Conservation (phyloP, 163 green algal genomes). For the Volvox carteri region DNA sequence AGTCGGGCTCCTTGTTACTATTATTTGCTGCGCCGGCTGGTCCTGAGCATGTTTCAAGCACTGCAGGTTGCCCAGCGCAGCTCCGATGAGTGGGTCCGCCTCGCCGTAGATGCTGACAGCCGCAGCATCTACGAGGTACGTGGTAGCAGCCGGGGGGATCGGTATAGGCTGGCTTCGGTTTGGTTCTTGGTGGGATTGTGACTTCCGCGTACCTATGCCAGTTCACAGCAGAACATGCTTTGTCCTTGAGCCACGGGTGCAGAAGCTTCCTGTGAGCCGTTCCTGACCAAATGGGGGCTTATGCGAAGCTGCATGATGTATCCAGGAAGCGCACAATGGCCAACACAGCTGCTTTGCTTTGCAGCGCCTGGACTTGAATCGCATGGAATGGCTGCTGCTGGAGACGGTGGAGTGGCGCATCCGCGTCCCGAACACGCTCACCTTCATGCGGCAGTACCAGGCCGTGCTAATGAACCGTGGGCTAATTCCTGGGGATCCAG, state of each 20-base stretch:
- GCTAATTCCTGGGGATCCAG: background rate
- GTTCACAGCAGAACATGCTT: too few species aligned
- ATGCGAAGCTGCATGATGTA: too few species aligned
- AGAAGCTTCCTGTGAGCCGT: too few species aligned
- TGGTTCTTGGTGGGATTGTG: too few species aligned
- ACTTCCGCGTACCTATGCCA: too few species aligned
- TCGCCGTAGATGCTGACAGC: background rate
- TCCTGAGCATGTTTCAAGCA: background rate
- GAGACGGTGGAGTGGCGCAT: conserved; percentile 58
- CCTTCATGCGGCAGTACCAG: conserved; percentile 45
- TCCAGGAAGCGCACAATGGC: too few species aligned
- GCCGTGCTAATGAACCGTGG: background rate
- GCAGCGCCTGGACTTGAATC: conserved; percentile 40
- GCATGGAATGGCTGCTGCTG: conserved; percentile 55
- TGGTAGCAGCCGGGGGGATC: too few species aligned
- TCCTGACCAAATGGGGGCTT: too few species aligned
- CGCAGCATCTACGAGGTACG: conserved; percentile 9
- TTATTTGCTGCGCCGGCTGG: background rate
- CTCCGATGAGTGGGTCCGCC: conserved; percentile 67
- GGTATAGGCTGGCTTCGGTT: too few species aligned
- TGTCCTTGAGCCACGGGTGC: too few species aligned
- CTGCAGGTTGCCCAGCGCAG: conserved; percentile 76
- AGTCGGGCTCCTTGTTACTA: background rate
- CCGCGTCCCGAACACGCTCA: conserved; percentile 27
- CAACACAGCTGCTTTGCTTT: background rate